These are phyloP conservation scores for Backusella mclennaniae DNA, from an alignment of 192 early-diverging fungal species.

Conservation along the genomic window DNA sequence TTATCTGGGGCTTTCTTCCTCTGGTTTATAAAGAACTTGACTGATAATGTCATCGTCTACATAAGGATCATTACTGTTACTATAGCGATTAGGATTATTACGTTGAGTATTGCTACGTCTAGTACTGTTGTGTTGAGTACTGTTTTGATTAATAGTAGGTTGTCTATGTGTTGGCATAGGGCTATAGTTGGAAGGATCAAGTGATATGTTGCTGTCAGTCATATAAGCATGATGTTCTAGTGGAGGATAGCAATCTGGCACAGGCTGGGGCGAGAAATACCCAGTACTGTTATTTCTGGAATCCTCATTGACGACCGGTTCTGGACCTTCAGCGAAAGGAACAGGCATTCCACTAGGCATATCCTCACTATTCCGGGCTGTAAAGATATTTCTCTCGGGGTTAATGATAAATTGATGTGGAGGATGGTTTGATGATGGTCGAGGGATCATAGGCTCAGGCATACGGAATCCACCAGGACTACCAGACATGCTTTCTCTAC, in stretches of 20 bases:
- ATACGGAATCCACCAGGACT: slow-evolving; percentile 8
- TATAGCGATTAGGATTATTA: neutral
- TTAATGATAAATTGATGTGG: neutral
- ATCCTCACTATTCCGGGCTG: neutral
- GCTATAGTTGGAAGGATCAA: neutral
- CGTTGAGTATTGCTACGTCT: too few species aligned
- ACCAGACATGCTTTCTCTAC: neutral
- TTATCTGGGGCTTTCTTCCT: neutral
- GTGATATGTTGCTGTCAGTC: neutral
- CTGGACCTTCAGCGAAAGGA: neutral
- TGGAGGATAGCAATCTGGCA: neutral
- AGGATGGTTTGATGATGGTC: neutral
- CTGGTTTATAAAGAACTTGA: neutral
- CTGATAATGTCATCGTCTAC: neutral
- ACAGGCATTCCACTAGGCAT: neutral
- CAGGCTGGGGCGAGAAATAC: neutral
- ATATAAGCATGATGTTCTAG: neutral
- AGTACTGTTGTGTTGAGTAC: neutral
- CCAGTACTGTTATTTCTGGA: neutral
- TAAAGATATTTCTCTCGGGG: neutral
- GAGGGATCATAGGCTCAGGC: neutral
- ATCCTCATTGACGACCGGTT: neutral
- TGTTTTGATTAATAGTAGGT: neutral
- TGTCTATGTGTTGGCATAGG: neutral
- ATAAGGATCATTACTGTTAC: neutral